Percentiles rank a stretch among this genome's conserved stretches.
Evolutionary conservation across 148 eudicot species (phyloP).

Genomic region (Pharnaceum exiguum): DNA sequence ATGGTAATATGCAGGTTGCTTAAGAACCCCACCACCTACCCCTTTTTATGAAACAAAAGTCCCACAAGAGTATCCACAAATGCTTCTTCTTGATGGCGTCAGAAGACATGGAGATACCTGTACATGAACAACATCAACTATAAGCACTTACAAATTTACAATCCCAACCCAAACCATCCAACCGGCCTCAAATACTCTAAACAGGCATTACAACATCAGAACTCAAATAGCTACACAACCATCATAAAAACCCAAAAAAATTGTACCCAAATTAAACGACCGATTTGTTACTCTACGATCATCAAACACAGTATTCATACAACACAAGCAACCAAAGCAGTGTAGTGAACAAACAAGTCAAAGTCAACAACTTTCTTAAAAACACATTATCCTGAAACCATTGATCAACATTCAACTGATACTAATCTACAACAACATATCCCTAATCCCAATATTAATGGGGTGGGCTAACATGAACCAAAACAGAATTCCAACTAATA

Average conservation of each 20-base stretch:
- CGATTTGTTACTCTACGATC: too few relatives aligned
- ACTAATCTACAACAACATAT: too few relatives aligned
- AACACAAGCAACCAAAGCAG: background rate
- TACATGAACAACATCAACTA: constrained; percentile 2
- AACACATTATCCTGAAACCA: background rate
- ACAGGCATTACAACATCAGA: too few relatives aligned
- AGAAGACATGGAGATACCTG: constrained; percentile 35
- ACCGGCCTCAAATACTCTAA: too few relatives aligned
- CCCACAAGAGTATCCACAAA: constrained; percentile 23
- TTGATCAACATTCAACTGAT: background rate
- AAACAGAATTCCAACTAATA: too few relatives aligned
- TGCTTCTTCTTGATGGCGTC: constrained; percentile 23
- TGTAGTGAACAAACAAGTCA: background rate
- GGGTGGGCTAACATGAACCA: too few relatives aligned
- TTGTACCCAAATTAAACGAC: too few relatives aligned
- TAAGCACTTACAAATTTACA: background rate
- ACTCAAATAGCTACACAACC: too few relatives aligned
- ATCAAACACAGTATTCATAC: too few relatives aligned
- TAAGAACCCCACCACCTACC: constrained; percentile 22
- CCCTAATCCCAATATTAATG: too few relatives aligned
- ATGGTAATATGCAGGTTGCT: background rate
- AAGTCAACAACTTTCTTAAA: background rate
- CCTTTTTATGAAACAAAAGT: constrained; percentile 23
- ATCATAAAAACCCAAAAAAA: too few relatives aligned
- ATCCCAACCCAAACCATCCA: background rate